Percentiles rank a stretch among this genome's conserved stretches.
Conservation (phyloP, 108 stramenopile species). For the Nitzschia sp. region DNA sequence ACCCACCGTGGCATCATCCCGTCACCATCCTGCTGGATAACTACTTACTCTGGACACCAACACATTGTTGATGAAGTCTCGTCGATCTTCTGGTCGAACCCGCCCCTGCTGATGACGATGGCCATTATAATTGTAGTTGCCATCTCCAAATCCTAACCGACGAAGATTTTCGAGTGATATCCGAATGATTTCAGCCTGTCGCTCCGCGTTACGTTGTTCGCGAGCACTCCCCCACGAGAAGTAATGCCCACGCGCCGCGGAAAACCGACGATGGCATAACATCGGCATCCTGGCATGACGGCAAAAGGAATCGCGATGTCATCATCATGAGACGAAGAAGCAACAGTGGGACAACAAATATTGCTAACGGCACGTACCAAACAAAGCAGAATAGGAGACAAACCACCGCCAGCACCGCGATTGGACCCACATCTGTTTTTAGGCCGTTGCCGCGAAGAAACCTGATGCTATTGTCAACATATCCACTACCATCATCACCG, state of each 20-base stretch:
- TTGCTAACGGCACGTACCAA: slow-evolving; percentile 9
- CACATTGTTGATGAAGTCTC: slow-evolving; percentile 8
- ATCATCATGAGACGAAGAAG: no score
- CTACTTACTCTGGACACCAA: slow-evolving; percentile 9
- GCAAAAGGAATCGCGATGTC: no score
- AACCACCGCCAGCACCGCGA: slow-evolving; percentile 7
- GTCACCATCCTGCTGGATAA: no score
- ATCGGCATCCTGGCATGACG: slow-evolving; percentile 6
- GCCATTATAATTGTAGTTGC: not conserved
- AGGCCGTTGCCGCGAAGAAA: not conserved
- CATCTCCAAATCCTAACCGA: not conserved
- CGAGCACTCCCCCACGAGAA: not conserved
- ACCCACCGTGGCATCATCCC: no score
- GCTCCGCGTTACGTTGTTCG: not conserved
- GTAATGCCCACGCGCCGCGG: not conserved
- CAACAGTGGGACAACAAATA: no score
- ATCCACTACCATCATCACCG: no score
- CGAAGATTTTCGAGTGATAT: slow-evolving; percentile 1
- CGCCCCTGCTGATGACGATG: not conserved
- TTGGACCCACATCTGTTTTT: slow-evolving; percentile 3
- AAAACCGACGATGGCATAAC: not conserved
- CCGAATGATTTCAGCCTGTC: slow-evolving; percentile 5
- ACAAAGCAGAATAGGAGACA: slow-evolving; percentile 12
- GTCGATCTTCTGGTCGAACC: slow-evolving; percentile 2
- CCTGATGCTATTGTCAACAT: no score